phyloP scores from a whole-genome alignment of 208 protist genomes.

The Acanthamoeba lenticulata region DNA sequence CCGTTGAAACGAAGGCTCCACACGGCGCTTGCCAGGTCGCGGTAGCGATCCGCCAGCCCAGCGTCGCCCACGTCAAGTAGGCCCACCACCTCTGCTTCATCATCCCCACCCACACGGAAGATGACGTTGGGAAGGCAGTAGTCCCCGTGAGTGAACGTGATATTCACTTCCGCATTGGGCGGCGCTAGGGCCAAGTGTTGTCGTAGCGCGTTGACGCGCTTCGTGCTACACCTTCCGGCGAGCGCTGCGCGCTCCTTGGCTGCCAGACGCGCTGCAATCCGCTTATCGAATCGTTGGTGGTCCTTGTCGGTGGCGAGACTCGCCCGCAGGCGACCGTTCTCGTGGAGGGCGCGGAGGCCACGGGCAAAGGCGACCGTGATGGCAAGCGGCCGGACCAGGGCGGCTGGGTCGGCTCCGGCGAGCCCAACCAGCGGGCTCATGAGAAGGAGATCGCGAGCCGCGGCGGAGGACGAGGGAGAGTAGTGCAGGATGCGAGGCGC shows the following conservation, averaged over 20 bases:
- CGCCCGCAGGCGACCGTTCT: not conserved
- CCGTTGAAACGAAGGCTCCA: not conserved
- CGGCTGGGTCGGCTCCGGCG: not conserved
- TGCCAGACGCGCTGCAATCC: not conserved
- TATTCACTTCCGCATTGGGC: not conserved
- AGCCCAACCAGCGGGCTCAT: not conserved
- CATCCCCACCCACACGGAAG: not conserved
- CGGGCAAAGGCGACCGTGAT: not conserved
- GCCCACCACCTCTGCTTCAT: not conserved
- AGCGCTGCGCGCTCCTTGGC: not conserved
- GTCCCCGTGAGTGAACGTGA: conserved; percentile 1
- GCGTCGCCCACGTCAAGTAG: not conserved
- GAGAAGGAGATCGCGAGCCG: not conserved
- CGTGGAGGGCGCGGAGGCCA: not conserved
- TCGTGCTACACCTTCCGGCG: not conserved
- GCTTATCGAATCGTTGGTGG: not conserved
- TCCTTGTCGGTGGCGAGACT: not conserved
- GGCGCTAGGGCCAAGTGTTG: not conserved
- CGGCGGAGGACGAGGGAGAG: not conserved
- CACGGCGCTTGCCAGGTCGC: not conserved
- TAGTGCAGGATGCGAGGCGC: not conserved
- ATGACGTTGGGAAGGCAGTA: conserved; percentile 5
- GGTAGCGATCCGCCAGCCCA: not conserved
- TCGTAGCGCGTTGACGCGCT: not conserved
- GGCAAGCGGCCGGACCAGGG: not conserved